These are phyloP conservation scores for Tylopilus plumbeoviolaceoides DNA, from an alignment of 768 basidiomycete genomes.

Conservation along the genomic window DNA sequence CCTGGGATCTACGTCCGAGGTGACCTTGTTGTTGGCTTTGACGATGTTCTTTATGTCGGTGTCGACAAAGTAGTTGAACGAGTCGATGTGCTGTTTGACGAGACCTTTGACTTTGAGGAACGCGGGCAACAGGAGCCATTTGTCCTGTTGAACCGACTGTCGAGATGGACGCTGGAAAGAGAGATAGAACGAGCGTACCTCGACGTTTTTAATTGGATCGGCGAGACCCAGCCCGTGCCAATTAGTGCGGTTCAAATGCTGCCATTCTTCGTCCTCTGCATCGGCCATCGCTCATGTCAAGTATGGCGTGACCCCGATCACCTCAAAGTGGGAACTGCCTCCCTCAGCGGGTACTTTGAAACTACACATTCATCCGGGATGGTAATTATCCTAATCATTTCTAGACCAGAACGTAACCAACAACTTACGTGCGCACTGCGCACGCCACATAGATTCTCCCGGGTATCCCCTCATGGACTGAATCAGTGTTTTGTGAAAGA, in stretches of 20 bases:
- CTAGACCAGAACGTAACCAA: too few relatives aligned
- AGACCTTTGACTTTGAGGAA: constrained; percentile 97
- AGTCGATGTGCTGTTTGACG: constrained; percentile 98
- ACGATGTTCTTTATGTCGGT: constrained; percentile 97
- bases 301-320: not conserved
- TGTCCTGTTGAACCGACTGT: constrained; percentile 58
- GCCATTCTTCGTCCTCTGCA: constrained; percentile 58
- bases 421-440: too few relatives aligned
- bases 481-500: not conserved
- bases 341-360: too few relatives aligned
- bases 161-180: not conserved
- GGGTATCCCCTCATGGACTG: not conserved
- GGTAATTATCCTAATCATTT: too few relatives aligned
- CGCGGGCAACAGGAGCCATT: constrained; percentile 96
- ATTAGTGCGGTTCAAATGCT: constrained; percentile 46
- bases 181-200: constrained; percentile 50
- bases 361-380: too few relatives aligned
- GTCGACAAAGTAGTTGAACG: constrained; percentile 98
- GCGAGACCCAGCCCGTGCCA: constrained; percentile 80
- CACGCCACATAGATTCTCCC: not conserved
- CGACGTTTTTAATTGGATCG: constrained; percentile 86
- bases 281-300: constrained; percentile 6
- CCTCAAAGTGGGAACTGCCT: too few relatives aligned
- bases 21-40: constrained; percentile 88
- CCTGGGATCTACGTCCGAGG: constrained; percentile 93